Evolutionary conservation across 352 stramenopile genomes (phyloP).

Genomic region (Pythium grandisporangium): DNA sequence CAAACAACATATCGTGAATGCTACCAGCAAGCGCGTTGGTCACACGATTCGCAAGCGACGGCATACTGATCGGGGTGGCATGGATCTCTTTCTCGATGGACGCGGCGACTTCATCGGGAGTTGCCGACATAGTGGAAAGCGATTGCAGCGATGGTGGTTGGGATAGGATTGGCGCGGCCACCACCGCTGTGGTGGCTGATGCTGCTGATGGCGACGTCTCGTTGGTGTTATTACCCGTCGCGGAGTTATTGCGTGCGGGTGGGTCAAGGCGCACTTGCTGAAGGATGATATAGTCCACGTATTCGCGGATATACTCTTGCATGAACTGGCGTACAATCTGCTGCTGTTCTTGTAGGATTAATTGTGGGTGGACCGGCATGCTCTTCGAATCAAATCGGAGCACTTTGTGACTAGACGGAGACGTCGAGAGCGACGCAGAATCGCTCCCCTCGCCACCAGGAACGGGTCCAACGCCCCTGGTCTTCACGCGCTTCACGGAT

Average conservation of each 20-base stretch:
- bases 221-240: too few relatives aligned
- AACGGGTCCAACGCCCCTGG: too few relatives aligned
- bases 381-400: conserved; percentile 17
- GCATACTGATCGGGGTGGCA: conserved; percentile 39
- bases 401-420: background rate
- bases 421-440: background rate
- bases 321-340: conserved; percentile 18
- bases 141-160: too few relatives aligned
- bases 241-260: too few relatives aligned
- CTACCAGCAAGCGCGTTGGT: conserved; percentile 28
- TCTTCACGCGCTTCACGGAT: conserved; percentile 15
- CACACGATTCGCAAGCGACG: conserved; percentile 28
- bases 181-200: background rate
- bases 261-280: conserved; percentile 17
- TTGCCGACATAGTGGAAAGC: too few relatives aligned
- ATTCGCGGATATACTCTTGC: conserved; percentile 22
- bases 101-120: background rate
- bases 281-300: conserved; percentile 20
- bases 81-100: conserved; percentile 29
- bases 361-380: conserved; percentile 17
- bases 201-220: background rate
- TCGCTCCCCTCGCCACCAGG: background rate
- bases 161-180: too few relatives aligned
- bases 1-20: conserved; percentile 60
- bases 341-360: conserved; percentile 21